phyloP scores from a whole-genome alignment of 257 asterid genomes.

The Eustoma russellianum region DNA sequence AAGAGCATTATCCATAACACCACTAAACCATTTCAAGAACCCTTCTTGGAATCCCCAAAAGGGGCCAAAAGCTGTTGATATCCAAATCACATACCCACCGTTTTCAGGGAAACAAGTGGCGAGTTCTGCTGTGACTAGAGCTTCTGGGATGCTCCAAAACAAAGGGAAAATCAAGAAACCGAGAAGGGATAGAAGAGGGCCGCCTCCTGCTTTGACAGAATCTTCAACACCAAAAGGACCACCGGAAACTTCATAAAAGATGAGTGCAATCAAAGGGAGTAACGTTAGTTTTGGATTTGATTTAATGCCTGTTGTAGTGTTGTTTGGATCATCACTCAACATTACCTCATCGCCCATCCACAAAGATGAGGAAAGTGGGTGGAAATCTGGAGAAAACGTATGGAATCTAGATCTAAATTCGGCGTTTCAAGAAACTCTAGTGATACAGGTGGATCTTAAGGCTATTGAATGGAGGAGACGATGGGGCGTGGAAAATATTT shows the following conservation, averaged over 20 bases:
- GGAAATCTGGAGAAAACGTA: neutral
- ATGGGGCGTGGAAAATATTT: no score
- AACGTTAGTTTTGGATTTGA: slow-evolving; percentile 47
- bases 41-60: slow-evolving; percentile 90
- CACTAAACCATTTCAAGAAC: slow-evolving; percentile 93
- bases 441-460: no score
- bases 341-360: slow-evolving; percentile 36
- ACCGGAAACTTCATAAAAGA: slow-evolving; percentile 88
- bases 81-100: slow-evolving; percentile 84
- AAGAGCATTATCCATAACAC: slow-evolving; percentile 90
- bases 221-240: slow-evolving; percentile 95
- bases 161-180: slow-evolving; percentile 78
- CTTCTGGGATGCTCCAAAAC: slow-evolving; percentile 86
- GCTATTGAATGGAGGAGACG: no score
- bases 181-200: slow-evolving; percentile 59
- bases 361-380: slow-evolving; percentile 1
- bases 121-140: slow-evolving; percentile 74
- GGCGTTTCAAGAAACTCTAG: no score
- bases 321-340: slow-evolving; percentile 16
- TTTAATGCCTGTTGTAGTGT: slow-evolving; percentile 4
- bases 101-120: slow-evolving; percentile 75
- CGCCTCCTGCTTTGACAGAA: slow-evolving; percentile 71
- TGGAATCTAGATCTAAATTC: no score
- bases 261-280: slow-evolving; percentile 70
- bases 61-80: slow-evolving; percentile 74